Evolutionary conservation across 176 grass and related monocot genomes (phyloP), one percentile per base, ranked within the genome.

Genomic region (Aegilops tauschii): DNA sequence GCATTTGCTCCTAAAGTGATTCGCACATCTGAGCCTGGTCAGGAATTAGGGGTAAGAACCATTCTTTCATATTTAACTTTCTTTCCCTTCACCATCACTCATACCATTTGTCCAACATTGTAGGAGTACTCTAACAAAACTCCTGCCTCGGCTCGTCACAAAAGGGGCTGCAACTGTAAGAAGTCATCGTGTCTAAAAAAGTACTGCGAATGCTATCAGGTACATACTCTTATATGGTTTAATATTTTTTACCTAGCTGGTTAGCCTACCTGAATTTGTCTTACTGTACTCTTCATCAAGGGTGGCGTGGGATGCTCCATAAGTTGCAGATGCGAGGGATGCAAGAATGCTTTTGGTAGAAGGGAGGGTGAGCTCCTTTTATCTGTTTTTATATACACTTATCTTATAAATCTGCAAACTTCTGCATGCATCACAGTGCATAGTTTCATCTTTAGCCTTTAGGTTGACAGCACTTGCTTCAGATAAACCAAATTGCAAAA

Each of bases 1-100:
- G 97, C 97, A 88, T 99, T 99, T 88, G 97, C 94, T 75, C 97
- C 97, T 35, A 99, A 96, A 99, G 97, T 99, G 58, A 94, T 96
- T 72, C 89, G 72, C 18, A 68, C 96, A 88, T 90, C 91, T 69
- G 93, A 98, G 34, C 52, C 90, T 90, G 85, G 58, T 61, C 88
- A 88, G 68, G 97, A 98, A 68, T 78, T 85, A 82, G 87, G 88
- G 83, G 97, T 99, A 91, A 74, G 90, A 92, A 31, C 27, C 25
- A 82, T 10, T 62, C 59, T 56, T 56, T 58, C 61, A 62, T 70
- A 18, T 80, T 69, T 37, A 64, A 76, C 47, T 80, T 76, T 73
- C 47, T 87, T 91, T 76, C 29, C 11, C 8, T 74, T 32, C 32
- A 72, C 63, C 69, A 13, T 80, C 75, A 40, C 86, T 91, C 66